Conservation (phyloP, 1,284 basidiomycete genomes). For the Hymenochaete sp. region DNA sequence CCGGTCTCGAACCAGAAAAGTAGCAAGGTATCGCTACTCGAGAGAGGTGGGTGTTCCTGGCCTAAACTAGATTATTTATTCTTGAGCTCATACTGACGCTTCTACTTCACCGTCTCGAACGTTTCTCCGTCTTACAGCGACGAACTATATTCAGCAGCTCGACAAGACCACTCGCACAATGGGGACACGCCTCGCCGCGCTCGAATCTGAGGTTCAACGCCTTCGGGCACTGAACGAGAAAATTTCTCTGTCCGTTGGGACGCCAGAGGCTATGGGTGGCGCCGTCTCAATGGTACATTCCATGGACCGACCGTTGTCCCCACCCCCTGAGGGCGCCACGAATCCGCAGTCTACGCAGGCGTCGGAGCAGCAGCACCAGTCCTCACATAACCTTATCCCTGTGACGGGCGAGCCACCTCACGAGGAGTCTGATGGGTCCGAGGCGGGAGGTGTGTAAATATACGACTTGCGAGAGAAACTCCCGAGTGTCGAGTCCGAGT, state of each 20-base stretch:
- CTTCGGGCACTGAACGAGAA: slow-evolving; percentile 70
- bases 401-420: slow-evolving; percentile 43
- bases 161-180: slow-evolving; percentile 64
- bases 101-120: too few species aligned
- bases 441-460: background rate
- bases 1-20: slow-evolving; percentile 81
- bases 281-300: slow-evolving; percentile 38
- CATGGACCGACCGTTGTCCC: slow-evolving; percentile 52
- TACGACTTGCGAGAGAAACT: too few species aligned
- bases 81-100: slow-evolving; percentile 6
- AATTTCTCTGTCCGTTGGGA: slow-evolving; percentile 50
- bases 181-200: slow-evolving; percentile 48
- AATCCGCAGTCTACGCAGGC: slow-evolving; percentile 20
- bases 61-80: background rate
- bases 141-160: slow-evolving; percentile 61
- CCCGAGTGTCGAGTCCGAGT: too few species aligned
- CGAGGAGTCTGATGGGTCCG: slow-evolving; percentile 17
- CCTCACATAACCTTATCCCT: slow-evolving; percentile 40
- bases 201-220: slow-evolving; percentile 59
- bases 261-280: slow-evolving; percentile 31
- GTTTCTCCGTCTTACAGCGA: slow-evolving; percentile 36
- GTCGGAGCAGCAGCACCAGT: slow-evolving; percentile 20
- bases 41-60: slow-evolving; percentile 54
- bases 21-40: slow-evolving; percentile 80
- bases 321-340: slow-evolving; percentile 43